phyloP scores from a whole-genome alignment of 352 stramenopile species.

The Globisporangium middletonii region DNA sequence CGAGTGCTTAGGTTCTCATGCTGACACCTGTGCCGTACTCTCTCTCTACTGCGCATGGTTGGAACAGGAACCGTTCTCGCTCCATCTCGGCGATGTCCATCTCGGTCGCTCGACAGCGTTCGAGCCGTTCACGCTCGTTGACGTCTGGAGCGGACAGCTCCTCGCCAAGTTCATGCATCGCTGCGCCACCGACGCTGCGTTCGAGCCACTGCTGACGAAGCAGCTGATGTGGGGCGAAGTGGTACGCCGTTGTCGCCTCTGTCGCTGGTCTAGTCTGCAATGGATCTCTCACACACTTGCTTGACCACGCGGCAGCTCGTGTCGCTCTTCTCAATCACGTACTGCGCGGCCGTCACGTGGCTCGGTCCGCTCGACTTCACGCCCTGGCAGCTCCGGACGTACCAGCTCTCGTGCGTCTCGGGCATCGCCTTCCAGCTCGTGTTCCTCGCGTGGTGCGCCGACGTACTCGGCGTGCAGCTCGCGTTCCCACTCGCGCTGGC shows the following conservation, averaged over 20 bases:
- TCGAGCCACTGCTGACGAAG: slow-evolving; percentile 18
- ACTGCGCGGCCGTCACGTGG: slow-evolving; percentile 33
- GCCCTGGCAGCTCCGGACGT: slow-evolving; percentile 33
- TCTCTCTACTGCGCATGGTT: not conserved
- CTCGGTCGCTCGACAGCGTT: not conserved
- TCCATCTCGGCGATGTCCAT: slow-evolving; percentile 4
- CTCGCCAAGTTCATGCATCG: slow-evolving; percentile 17
- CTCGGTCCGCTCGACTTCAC: slow-evolving; percentile 50
- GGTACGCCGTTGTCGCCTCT: slow-evolving; percentile 10
- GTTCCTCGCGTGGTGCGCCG: slow-evolving; percentile 27
- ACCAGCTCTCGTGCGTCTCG: slow-evolving; percentile 28
- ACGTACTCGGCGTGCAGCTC: slow-evolving; percentile 17
- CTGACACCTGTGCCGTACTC: not conserved
- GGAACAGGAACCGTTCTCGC: slow-evolving; percentile 1
- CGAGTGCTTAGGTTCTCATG: not conserved
- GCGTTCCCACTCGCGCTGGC: slow-evolving; percentile 30
- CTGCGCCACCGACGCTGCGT: slow-evolving; percentile 24
- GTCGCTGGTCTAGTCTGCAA: not conserved
- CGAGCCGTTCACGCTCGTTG: slow-evolving; percentile 3
- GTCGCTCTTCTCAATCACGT: slow-evolving; percentile 40
- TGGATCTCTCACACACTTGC: not conserved
- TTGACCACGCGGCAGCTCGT: slow-evolving; percentile 23
- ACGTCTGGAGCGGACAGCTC: slow-evolving; percentile 18
- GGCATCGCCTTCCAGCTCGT: slow-evolving; percentile 30
- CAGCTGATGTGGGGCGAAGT: slow-evolving; percentile 34